Evolutionary conservation across 2,329 filamentous ascomycete species (phyloP).

Genomic region (Neofusicoccum ribis): DNA sequence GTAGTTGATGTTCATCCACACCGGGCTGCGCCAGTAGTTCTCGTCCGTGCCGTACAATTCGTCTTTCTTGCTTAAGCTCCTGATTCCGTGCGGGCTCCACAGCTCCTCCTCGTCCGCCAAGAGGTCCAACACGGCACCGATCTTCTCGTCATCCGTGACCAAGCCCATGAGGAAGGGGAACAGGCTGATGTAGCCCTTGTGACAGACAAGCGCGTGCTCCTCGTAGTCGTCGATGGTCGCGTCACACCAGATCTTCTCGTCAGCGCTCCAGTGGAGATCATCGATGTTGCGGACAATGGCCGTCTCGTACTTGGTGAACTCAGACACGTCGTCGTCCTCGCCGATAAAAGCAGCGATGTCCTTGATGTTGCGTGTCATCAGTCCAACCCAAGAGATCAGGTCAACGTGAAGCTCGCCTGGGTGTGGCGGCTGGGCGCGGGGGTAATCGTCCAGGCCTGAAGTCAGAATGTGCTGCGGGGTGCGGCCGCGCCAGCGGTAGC

Average conservation of each 20-base stretch:
- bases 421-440: conserved; percentile 87
- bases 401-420: conserved; percentile 95
- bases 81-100: conserved; percentile 87
- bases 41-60: conserved; percentile 84
- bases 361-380: conserved; percentile 85
- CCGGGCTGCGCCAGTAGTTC: conserved; percentile 93
- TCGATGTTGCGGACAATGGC: conserved; percentile 85
- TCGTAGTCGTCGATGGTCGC: conserved; percentile 94
- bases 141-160: conserved; percentile 69
- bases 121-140: conserved; percentile 74
- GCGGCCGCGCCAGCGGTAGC: conserved; percentile 91
- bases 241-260: conserved; percentile 84
- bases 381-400: conserved; percentile 94
- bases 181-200: conserved; percentile 93
- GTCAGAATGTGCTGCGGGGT: conserved; percentile 85
- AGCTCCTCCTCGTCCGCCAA: conserved; percentile 79
- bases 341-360: conserved; percentile 77
- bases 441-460: conserved; percentile 94
- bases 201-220: conserved; percentile 84
- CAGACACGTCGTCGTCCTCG: conserved; percentile 71
- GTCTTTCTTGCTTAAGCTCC: conserved; percentile 82
- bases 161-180: conserved; percentile 90
- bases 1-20: conserved; percentile 97
- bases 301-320: conserved; percentile 69
- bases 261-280: conserved; percentile 88